These are phyloP conservation scores for Marasmius oreades DNA, from an alignment of 1,284 basidiomycete species.

Conservation along the genomic window DNA sequence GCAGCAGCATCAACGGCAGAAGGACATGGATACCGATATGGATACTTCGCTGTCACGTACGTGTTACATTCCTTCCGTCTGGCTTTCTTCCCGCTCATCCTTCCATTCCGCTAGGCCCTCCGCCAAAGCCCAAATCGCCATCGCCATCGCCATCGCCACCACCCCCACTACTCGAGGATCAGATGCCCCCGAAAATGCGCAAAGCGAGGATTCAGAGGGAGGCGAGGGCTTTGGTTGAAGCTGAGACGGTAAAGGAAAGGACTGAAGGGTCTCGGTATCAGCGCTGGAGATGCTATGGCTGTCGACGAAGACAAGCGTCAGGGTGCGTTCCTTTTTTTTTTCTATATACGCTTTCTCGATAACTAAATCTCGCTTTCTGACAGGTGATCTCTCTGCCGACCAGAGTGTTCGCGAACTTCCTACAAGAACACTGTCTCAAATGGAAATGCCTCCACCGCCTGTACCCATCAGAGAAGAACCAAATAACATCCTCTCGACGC, in stretches of 20 bases:
- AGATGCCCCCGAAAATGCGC: conserved; percentile 63
- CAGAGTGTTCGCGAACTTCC: background rate
- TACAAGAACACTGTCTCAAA: background rate
- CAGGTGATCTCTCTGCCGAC: too few species aligned
- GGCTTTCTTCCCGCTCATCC: background rate
- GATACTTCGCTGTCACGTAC: background rate
- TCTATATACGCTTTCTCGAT: too few species aligned
- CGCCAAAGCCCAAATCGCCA: background rate
- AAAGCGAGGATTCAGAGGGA: conserved; percentile 36
- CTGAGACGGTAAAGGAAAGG: conserved; percentile 26
- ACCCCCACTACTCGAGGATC: conserved; percentile 30
- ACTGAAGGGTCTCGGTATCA: conserved; percentile 26
- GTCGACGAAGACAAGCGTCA: background rate
- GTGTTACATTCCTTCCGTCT: background rate
- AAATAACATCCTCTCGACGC: too few species aligned
- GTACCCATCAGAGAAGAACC: background rate
- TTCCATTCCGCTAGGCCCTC: background rate
- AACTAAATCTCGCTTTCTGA: background rate
- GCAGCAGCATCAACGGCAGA: conserved; percentile 6
- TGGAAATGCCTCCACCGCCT: conserved; percentile 1
- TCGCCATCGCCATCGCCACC: background rate
- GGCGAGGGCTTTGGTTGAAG: background rate
- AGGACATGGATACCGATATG: conserved; percentile 21
- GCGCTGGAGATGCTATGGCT: background rate
- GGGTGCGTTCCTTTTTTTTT: conserved; percentile 5